Base-by-base conservation (phyloP, 257 asterid species). In the Solanum dulcamara region DNA sequence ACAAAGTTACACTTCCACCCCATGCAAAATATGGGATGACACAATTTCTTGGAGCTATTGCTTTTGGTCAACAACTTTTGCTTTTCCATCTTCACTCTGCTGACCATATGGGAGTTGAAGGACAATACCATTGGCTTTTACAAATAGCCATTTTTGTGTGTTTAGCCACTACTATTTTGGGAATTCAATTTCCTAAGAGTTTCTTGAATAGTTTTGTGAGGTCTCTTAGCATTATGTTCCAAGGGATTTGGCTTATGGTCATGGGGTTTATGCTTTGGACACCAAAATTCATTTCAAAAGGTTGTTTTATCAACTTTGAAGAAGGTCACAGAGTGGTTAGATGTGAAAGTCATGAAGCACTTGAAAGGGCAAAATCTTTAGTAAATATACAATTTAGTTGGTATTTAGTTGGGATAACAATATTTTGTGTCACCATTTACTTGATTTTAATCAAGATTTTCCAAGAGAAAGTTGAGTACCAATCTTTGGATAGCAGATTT, bases 31-130 rank as follows among this genome's bases (percentile, higher is more conserved):
- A 84, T 8, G 96, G 91, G 28, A 94, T 96, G 1, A 81, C 91
- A 6, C 90, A 85, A 67, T 55, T 96, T 59, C 91, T 94, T 60
- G 96, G 91, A 46, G 97, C 97, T 14, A 28, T 88, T 11, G 94
- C 98, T 2, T 94, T 94, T 72, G 87, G 87, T 81, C 98, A 93
- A 88, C 93, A 94, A 89, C 90, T 94, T 6, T 90, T 96, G n/a
- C 90, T 92, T 38, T 89, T 96, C 80, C 96, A 93, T 85, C 92
- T 96, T 72, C 99, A 96, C 84, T 94, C 99, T 3, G 88, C 94
- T 7, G 97, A 96, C 77, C 98, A 96, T 70, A 86, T 88, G 93
- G 99, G 99, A 1, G 68, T 94, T 13, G 99, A 96, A 82, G 99
- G 97, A 10, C 95, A 93, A 87, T 96, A 96, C 89, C 99, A 96